phyloP scores from a whole-genome alignment of 768 basidiomycete genomes.

The Fomitopsis serialis region DNA sequence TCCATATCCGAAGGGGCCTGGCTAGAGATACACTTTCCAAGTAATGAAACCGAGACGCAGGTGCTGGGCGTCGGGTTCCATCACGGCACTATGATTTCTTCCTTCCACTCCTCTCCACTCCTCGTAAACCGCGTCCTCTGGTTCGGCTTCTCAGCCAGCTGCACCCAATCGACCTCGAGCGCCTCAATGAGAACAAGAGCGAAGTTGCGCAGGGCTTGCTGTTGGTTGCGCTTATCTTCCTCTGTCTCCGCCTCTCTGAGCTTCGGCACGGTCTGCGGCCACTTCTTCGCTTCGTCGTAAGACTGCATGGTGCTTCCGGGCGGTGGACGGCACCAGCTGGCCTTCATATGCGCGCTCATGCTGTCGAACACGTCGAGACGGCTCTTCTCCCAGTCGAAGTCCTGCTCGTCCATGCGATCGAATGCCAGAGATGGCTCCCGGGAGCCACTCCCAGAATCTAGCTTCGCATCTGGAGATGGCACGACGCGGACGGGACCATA shows the following conservation, averaged over 20 bases:
- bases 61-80: neutral
- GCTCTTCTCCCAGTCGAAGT: constrained; percentile 63
- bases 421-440: constrained; percentile 5
- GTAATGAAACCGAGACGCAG: no score
- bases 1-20: no score
- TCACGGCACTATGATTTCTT: constrained; percentile 40
- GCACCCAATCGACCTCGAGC: constrained; percentile 59
- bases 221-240: constrained; percentile 40
- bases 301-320: constrained; percentile 53
- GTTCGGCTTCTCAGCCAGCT: constrained; percentile 55
- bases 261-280: constrained; percentile 54
- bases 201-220: constrained; percentile 59
- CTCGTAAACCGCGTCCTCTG: constrained; percentile 50
- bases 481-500: constrained; percentile 47
- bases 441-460: constrained; percentile 9
- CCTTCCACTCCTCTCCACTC: constrained; percentile 43
- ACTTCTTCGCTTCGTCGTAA: constrained; percentile 52
- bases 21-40: no score
- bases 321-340: constrained; percentile 63
- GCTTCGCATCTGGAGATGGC: constrained; percentile 18
- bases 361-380: constrained; percentile 53
- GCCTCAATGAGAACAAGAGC: constrained; percentile 72
- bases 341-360: constrained; percentile 60
- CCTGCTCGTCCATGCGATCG: constrained; percentile 11
- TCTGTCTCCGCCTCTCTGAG: constrained; percentile 34